Conservation (phyloP, 2,329 filamentous ascomycete species). For the Fusarium aywerte region DNA sequence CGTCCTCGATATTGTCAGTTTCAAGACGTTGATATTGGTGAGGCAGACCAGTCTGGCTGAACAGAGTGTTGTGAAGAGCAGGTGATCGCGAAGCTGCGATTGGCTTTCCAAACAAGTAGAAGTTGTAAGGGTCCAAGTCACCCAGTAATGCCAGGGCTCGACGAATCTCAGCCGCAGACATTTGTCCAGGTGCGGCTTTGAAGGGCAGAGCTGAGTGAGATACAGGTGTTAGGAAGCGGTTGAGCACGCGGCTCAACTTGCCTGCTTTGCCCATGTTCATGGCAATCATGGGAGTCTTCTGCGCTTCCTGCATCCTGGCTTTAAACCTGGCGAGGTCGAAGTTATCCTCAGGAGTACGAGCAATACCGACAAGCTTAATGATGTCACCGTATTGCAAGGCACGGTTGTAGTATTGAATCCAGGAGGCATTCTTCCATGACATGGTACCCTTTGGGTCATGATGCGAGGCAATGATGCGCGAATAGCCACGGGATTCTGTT, state of each 20-base stretch:
- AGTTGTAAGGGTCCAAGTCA: slow-evolving; percentile 77
- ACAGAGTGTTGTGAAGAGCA: slow-evolving; percentile 88
- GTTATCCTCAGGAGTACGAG: slow-evolving; percentile 82
- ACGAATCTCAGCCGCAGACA: slow-evolving; percentile 90
- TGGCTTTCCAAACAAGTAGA: slow-evolving; percentile 89
- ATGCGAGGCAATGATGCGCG: slow-evolving; percentile 92
- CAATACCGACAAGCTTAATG: slow-evolving; percentile 91
- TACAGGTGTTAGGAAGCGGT: slow-evolving; percentile 93
- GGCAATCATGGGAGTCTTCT: slow-evolving; percentile 87
- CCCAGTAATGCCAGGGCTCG: slow-evolving; percentile 81
- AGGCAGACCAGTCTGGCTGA: slow-evolving; percentile 79
- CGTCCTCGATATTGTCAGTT: slow-evolving; percentile 71
- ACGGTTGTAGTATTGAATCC: slow-evolving; percentile 89
- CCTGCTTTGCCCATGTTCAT: slow-evolving; percentile 94
- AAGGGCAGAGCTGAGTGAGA: slow-evolving; percentile 89
- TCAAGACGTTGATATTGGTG: slow-evolving; percentile 83
- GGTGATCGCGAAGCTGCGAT: slow-evolving; percentile 86
- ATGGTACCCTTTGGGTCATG: slow-evolving; percentile 84
- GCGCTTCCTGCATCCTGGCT: slow-evolving; percentile 74
- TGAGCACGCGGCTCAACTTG: slow-evolving; percentile 89
- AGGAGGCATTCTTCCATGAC: slow-evolving; percentile 92
- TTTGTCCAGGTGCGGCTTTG: slow-evolving; percentile 92
- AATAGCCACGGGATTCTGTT: slow-evolving; percentile 72
- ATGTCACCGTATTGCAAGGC: slow-evolving; percentile 91
- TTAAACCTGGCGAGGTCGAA: slow-evolving; percentile 86